Conservation (phyloP, 2,329 filamentous ascomycete species). For the Daldinia eschscholtzii region DNA sequence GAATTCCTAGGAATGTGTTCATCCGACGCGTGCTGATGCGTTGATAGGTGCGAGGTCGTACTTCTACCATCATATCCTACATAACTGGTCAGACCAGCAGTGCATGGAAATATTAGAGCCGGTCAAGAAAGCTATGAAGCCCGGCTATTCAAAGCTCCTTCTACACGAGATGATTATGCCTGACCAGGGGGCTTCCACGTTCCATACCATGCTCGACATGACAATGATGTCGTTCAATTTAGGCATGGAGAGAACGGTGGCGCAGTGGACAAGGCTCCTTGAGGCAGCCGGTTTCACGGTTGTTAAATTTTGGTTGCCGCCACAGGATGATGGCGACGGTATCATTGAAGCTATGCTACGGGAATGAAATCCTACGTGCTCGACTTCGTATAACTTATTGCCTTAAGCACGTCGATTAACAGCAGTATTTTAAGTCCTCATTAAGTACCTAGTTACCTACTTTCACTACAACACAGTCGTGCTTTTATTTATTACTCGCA, state of each 20-base stretch:
- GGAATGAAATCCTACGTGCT: no score
- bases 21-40: no score
- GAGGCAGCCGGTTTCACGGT: not conserved
- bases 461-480: no score
- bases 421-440: no score
- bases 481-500: no score
- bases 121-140: conserved; percentile 49
- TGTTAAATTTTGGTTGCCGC: no score
- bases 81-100: conserved; percentile 55
- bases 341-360: no score
- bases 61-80: conserved; percentile 53
- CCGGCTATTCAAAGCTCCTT: conserved; percentile 52
- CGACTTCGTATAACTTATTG: no score
- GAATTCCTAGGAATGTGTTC: not conserved
- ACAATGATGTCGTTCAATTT: conserved; percentile 51
- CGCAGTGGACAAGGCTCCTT: conserved; percentile 47
- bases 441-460: no score
- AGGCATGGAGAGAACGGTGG: conserved; percentile 48
- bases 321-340: no score
- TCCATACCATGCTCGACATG: conserved; percentile 48
- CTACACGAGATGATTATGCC: conserved; percentile 54
- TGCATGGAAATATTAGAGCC: conserved; percentile 52
- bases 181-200: conserved; percentile 42
- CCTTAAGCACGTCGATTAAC: no score
- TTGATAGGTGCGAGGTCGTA: conserved; percentile 50